Conservation (phyloP, 441 rosid species). For the Cnidoscolus chayamansa region DNA sequence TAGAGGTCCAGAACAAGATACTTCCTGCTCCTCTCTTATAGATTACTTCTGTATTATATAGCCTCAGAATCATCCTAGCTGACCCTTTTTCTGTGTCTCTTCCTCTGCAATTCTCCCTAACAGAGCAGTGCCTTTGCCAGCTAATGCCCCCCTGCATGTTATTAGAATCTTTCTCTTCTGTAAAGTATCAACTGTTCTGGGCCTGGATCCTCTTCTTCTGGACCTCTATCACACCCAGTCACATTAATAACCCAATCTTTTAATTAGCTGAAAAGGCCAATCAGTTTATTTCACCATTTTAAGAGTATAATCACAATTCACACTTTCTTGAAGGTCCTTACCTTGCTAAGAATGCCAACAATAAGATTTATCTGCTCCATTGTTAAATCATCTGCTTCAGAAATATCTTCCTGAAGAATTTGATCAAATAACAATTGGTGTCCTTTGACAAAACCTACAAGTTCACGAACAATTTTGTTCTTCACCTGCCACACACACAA, state of each 20-base stretch:
- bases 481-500: slow-evolving; percentile 53
- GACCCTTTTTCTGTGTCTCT: no score
- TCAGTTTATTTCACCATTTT: background rate
- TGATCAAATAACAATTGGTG: slow-evolving; percentile 76
- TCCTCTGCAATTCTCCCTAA: no score
- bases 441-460: slow-evolving; percentile 74
- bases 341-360: slow-evolving; percentile 93
- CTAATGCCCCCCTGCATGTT: no score
- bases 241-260: background rate
- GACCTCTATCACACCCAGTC: background rate
- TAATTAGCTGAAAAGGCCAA: background rate
- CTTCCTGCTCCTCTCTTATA: no score
- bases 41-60: no score
- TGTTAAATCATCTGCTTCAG: slow-evolving; percentile 64
- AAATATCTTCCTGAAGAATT: slow-evolving; percentile 68
- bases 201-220: no score
- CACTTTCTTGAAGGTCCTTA: slow-evolving; percentile 15
- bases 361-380: slow-evolving; percentile 89
- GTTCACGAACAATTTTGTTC: slow-evolving; percentile 87
- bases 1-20: no score
- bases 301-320: background rate
- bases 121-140: no score
- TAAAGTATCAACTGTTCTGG: no score
- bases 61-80: no score
- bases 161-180: no score